Evolutionary conservation across 2,329 filamentous ascomycete genomes (phyloP).

Genomic region (Alternaria brassicae): DNA sequence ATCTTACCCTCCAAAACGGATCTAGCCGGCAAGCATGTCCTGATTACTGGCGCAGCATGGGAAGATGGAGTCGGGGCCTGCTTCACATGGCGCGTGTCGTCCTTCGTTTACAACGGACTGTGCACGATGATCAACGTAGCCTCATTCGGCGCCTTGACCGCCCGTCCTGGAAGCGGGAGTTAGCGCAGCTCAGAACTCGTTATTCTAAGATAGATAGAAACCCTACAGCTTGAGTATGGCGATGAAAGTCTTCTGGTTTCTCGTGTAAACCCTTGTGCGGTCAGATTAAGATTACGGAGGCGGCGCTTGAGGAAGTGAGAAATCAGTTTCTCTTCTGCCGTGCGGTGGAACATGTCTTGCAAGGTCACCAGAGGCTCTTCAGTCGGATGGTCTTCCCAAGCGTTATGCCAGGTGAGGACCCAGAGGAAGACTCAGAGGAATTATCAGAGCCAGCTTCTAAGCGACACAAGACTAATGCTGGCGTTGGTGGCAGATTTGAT

Average conservation of each 20-base stretch:
- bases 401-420: too few species aligned
- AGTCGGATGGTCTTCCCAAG: too few species aligned
- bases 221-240: slow-evolving; percentile 51
- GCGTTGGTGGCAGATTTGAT: too few species aligned
- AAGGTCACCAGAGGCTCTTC: too few species aligned
- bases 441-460: not conserved
- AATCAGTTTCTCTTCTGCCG: slow-evolving; percentile 12
- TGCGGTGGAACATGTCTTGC: too few species aligned
- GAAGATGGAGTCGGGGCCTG: slow-evolving; percentile 41
- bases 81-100: slow-evolving; percentile 56
- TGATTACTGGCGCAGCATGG: slow-evolving; percentile 17
- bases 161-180: slow-evolving; percentile 8
- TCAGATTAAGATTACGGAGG: slow-evolving; percentile 24
- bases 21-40: slow-evolving; percentile 13
- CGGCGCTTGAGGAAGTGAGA: slow-evolving; percentile 2
- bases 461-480: not conserved
- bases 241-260: slow-evolving; percentile 20
- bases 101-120: slow-evolving; percentile 47
- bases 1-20: slow-evolving; percentile 16
- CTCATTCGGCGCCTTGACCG: slow-evolving; percentile 51
- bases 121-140: slow-evolving; percentile 54
- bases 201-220: slow-evolving; percentile 58
- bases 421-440: too few species aligned
- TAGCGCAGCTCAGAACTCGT: slow-evolving; percentile 61
- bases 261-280: slow-evolving; percentile 29